Base-by-base conservation (phyloP, 2,329 filamentous ascomycete species). In the Allantophomopsis lycopodina region DNA sequence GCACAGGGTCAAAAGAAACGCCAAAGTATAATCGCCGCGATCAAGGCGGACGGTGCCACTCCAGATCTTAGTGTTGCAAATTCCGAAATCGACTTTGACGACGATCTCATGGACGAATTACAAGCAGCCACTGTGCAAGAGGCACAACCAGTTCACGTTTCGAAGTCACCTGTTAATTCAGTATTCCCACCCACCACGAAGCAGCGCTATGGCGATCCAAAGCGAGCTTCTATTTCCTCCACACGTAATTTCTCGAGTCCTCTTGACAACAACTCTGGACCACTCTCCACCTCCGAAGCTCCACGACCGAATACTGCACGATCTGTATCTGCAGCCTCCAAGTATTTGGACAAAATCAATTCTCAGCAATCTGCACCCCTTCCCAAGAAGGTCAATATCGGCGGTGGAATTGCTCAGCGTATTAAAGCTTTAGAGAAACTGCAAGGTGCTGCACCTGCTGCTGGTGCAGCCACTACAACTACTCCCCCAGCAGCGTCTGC, bases 351-450 rank as follows among this genome's bases (percentile, higher is more conserved):
- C 48, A 71, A 64, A 43, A 61, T 71, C 36, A 73, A 70, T 45
- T 71, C 74, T 48, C 59, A 65, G 21, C 55, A 50, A 32, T 39
- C 60, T n/a, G 59, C 71, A 12, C 68, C 69, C 38, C 54, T 80
- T 37, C 63, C 69, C 3, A 86, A 83, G 56, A 93, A 88, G 56
- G 70, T 79, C 47, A 91, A 84, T 51, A 73, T 96, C 17, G 88
- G 86, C 7, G 87, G 83, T 7, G 87, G 85, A 49, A 95, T 98
- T 44, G 93, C 89, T 3, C 85, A 89, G 57, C 80, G 91, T 33
- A 96, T 96, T 57, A 93, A 94, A 59, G 87, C 88, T 6, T 66
- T 98, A 39, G 84, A 94, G 55, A 88, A 86, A 58, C 70, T 91
- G 48, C 23, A 28, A 28, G 23, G 23, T 8, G 23, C 23, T 10